Evolutionary conservation across 345 rosid species (phyloP), one percentile per base, ranked within the genome.

Genomic region (Populus simonii): DNA sequence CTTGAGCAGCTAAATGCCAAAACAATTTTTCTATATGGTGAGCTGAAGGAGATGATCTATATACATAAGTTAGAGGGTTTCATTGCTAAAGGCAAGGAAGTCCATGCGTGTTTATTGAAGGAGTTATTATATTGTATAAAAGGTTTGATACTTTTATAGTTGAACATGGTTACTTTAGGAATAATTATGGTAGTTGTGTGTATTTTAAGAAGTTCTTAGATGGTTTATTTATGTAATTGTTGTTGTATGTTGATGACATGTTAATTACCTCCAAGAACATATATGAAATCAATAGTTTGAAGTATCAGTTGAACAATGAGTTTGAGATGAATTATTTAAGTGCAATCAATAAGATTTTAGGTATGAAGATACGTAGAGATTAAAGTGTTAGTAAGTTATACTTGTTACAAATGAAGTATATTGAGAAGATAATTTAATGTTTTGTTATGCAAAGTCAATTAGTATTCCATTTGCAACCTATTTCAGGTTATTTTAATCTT

Each of bases 231-330:
- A 13, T 72, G 0, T 29, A 51, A 55, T 17, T 57, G 0, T 73
- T 73, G 7, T 18, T 36, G 3, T 33, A 73, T 31, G 4, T 31
- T 31, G 4, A 31, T 31, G 33, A 31, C 33, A 31, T 31, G 4
- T 31, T 31, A 31, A 31, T 31, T 31, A 31, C 33, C 33, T 31
- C 0, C 4, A 31, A 31, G 0, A 31, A 31, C 33, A 47, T 57
- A 1, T 7, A 5, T 5, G 0, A 38, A 38, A 38, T 38, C 41
- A 7, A 38, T 0, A 38, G 8, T 5, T 38, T 38, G 41, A 38
- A 38, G 8, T 38, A 0, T 38, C 7, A 38, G 0, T 7, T 38
- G 7, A 38, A 6, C 0, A 0, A 0, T 38, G 8, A 38, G 41
- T 38, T 38, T 38, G 41, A 38, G 41, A 38, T 38, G 41, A 38